Base-by-base conservation (phyloP, 1,284 basidiomycete genomes). In the Heliocybe sulcata region DNA sequence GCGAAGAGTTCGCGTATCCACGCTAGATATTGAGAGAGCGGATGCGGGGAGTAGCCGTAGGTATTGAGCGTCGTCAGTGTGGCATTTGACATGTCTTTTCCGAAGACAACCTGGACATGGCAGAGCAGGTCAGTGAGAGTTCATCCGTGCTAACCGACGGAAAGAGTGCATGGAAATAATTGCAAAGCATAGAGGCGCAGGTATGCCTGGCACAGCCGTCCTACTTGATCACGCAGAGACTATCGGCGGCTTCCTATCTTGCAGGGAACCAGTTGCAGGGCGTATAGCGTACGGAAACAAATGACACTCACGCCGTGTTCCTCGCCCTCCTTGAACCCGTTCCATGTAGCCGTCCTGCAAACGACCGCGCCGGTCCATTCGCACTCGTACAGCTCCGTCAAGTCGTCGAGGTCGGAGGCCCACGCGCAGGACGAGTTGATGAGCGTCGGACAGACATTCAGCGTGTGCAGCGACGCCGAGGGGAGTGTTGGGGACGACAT, bases 11-110 rank as follows among this genome's bases (percentile, higher is more conserved):
- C 59, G 51, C 78, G 73, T 35, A 88, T 72, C 83, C 85, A 89
- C 52, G 66, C 67, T 38, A 90, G 64, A 67, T 92, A 92, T 25
- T 66, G 63, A 11, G 72, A 64, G 27, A 92, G 73, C 2, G 86
- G 81, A 62, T 85, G 74, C 0, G 90, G 90, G 9, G 87, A 90
- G 69, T 91, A 92, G 23, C 88, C 89, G 65, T 87, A 92, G 1
- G 85, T 86, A 65, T 92, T 92, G 56, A 90, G 63, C 10, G 87
- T 82, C 16, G 85, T 77, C 22, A 42, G 19, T 8, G 74, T 62
- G 2, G 72, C 65, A 16, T 72, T 69, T 20, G 67, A 69, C 26
- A 77, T 60, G 60, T 42, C 38, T 20, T 42, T 42, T 6, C 38
- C 38, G 19, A 88, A 86, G 14, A 77, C 79, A 35, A 86, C 84